These are phyloP conservation scores for Petunia secreta DNA, from an alignment of 257 asterid genomes.

Conservation along the genomic window DNA sequence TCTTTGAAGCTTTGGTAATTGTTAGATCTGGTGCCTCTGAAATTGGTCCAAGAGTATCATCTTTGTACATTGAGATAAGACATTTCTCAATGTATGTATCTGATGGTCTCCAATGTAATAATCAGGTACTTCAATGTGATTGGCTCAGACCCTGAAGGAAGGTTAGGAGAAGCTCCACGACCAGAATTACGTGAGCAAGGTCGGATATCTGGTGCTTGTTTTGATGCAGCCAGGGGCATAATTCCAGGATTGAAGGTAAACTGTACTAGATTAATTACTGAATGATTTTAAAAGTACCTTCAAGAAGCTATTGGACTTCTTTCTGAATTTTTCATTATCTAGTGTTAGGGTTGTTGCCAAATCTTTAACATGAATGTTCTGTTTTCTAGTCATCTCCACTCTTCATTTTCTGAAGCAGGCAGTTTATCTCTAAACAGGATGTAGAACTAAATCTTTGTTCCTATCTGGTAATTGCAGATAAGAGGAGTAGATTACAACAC, in stretches of 20 bases:
- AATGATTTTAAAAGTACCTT: background rate
- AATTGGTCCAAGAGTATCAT: background rate
- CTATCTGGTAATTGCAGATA: constrained; percentile 46
- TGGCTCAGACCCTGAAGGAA: constrained; percentile 88
- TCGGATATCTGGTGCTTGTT: constrained; percentile 94
- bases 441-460: background rate
- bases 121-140: constrained; percentile 92
- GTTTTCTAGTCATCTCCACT: background rate
- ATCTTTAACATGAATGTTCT: background rate
- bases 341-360: background rate
- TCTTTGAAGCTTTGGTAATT: too few species aligned
- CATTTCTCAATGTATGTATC: background rate
- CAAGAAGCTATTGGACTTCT: background rate
- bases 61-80: background rate
- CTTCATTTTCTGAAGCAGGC: background rate
- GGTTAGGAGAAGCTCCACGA: constrained; percentile 90
- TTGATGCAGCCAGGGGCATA: constrained; percentile 94
- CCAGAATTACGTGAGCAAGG: constrained; percentile 95
- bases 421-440: background rate
- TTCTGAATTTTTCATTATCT: background rate
- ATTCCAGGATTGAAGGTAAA: constrained; percentile 89
- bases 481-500: constrained; percentile 82
- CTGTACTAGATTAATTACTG: background rate
- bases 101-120: constrained; percentile 4
- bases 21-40: background rate